phyloP scores from a whole-genome alignment of 202 grass and related monocot species.

The Musa balbisiana region DNA sequence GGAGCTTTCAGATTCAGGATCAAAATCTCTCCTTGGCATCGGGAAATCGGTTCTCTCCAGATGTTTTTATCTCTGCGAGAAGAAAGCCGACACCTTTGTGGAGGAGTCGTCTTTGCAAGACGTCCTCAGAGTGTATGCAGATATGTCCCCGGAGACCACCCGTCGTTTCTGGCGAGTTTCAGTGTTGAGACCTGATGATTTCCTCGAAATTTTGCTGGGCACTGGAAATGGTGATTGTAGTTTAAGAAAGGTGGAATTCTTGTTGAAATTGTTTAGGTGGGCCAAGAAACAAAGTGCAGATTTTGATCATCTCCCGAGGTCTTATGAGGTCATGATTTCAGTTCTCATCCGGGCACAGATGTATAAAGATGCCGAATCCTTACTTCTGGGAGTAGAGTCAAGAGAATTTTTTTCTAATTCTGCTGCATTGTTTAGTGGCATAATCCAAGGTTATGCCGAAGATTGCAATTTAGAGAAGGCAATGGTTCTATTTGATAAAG shows the following conservation, averaged over 20 bases:
- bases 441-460: conserved; percentile 50
- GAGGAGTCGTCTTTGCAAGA: conserved; percentile 39
- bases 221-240: conserved; percentile 34
- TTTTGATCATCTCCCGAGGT: conserved; percentile 63
- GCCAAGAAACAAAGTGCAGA: conserved; percentile 36
- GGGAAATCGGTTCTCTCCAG: conserved; percentile 41
- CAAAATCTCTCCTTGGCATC: conserved; percentile 9
- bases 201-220: conserved; percentile 55
- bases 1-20: not conserved
- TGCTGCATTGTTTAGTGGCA: conserved; percentile 38
- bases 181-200: conserved; percentile 39
- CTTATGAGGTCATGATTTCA: conserved; percentile 64
- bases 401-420: conserved; percentile 22
- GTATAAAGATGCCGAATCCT: conserved; percentile 59
- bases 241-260: conserved; percentile 45
- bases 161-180: conserved; percentile 62
- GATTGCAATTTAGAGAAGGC: conserved; percentile 41
- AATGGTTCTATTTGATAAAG: conserved; percentile 49
- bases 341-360: conserved; percentile 57
- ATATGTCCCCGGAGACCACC: conserved; percentile 58
- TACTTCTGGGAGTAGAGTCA: conserved; percentile 40
- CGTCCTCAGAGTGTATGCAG: conserved; percentile 46
- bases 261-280: conserved; percentile 80
- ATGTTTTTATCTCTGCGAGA: conserved; percentile 52
- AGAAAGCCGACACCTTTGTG: conserved; percentile 38